Evolutionary conservation across 2,329 filamentous ascomycete genomes (phyloP).

Genomic region (Drechslerella dactyloides): DNA sequence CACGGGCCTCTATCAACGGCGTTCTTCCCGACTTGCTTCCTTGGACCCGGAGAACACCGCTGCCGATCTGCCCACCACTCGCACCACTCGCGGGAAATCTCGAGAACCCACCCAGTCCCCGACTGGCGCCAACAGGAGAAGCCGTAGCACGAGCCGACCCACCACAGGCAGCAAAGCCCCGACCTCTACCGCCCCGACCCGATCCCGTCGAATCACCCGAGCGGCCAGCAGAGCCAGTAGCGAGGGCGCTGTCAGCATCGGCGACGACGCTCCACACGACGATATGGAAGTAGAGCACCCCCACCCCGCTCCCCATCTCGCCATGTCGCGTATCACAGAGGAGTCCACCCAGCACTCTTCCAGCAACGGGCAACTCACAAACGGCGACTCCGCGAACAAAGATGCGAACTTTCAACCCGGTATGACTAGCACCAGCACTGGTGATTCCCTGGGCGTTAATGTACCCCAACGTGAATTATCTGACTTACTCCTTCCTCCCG

Average conservation of each 20-base stretch:
- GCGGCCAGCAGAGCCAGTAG: constrained; percentile 60
- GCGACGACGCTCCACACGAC: neutral
- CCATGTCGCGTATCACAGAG: constrained; percentile 49
- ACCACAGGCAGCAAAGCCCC: constrained; percentile 54
- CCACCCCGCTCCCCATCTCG: constrained; percentile 7
- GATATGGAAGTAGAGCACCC: constrained; percentile 40
- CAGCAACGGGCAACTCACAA: constrained; percentile 32
- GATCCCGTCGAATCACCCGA: constrained; percentile 52
- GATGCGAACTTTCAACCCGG: constrained; percentile 39
- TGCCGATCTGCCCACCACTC: constrained; percentile 20
- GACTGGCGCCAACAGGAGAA: constrained; percentile 54
- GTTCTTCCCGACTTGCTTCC: constrained; percentile 40
- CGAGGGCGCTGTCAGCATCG: constrained; percentile 29
- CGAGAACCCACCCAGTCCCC: constrained; percentile 53
- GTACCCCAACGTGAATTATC: constrained; percentile 18
- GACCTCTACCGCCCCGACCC: constrained; percentile 47
- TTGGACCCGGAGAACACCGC: constrained; percentile 37
- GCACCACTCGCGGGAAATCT: constrained; percentile 39
- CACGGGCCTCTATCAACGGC: constrained; percentile 22
- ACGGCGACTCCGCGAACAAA: constrained; percentile 27
- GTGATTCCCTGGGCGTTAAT: constrained; percentile 32
- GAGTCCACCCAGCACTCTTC: constrained; percentile 44
- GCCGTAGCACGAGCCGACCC: constrained; percentile 56
- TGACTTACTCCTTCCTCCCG: constrained; percentile 37
- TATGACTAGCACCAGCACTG: constrained; percentile 44